These are phyloP conservation scores for Leucosporidium creatinivorum DNA, from an alignment of 768 basidiomycete species.

Conservation along the genomic window DNA sequence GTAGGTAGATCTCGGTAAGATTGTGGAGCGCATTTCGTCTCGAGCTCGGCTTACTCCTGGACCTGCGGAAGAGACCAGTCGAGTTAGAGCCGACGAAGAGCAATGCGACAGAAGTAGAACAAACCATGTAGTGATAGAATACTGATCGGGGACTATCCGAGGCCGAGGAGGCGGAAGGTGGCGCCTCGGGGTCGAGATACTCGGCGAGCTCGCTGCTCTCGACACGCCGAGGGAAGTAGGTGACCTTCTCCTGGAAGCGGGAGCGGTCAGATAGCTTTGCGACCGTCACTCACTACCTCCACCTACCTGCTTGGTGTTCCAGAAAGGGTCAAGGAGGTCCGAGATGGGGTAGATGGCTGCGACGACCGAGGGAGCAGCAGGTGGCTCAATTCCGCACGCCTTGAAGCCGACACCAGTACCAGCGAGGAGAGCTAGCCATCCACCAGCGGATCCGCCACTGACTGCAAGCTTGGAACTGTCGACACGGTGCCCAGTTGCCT, in stretches of 20 bases:
- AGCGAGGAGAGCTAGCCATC: slow-evolving; percentile 27
- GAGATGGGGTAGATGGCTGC: slow-evolving; percentile 33
- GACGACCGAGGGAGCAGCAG: slow-evolving; percentile 13
- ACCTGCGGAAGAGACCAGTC: slow-evolving; percentile 1
- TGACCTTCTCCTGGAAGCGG: slow-evolving; percentile 12
- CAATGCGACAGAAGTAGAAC: background rate
- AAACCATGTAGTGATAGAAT: slow-evolving; percentile 30
- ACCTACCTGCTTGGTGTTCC: slow-evolving; percentile 24
- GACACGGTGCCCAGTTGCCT: slow-evolving; percentile 8
- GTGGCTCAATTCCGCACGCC: slow-evolving; percentile 15
- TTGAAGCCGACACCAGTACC: slow-evolving; percentile 30
- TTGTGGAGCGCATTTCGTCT: too few relatives aligned
- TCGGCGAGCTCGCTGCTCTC: slow-evolving; percentile 18
- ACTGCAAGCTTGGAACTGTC: slow-evolving; percentile 21
- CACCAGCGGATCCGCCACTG: slow-evolving; percentile 23
- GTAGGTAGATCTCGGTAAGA: background rate
- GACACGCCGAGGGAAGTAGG: slow-evolving; percentile 22
- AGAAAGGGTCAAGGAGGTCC: slow-evolving; percentile 30
- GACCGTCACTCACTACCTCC: background rate
- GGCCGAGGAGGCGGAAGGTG: background rate
- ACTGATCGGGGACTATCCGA: background rate
- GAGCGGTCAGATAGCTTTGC: background rate
- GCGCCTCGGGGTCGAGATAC: slow-evolving; percentile 17
- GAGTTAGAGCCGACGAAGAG: background rate
- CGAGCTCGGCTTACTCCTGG: slow-evolving; percentile 20